Base-by-base conservation (phyloP, 1,284 basidiomycete species). In the Anthracocystis walkeri region DNA sequence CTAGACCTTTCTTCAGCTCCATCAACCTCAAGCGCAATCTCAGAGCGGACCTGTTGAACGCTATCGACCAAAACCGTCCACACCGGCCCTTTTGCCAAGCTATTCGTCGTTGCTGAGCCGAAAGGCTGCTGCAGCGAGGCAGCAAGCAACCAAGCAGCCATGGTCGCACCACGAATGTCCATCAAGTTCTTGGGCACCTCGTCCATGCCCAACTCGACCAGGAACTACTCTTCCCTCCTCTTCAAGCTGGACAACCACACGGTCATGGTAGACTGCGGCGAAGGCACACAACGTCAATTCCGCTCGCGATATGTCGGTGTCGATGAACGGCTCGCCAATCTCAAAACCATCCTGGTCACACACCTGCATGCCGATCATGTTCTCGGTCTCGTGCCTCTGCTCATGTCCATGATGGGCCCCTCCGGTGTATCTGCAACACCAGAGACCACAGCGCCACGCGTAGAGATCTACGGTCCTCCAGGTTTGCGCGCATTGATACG, bases 211-310 rank as follows among this genome's bases (percentile, higher is more conserved):
- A 69, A 77, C 54, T 63, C 74, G 25, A 77, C 78, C 4, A 52
- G 83, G 20, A 84, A 84, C 64, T 84, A 83, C 48, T 84, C 82
- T 23, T 81, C 78, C 29, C 63, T 84, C 23, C 65, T 84, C 4
- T 77, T 84, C 54, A 80, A 79, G 50, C 67, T 81, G 31, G 79
- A 79, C 61, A 59, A 65, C 11, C 70, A 79, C 23, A 73, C 78
- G 3, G 65, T 81, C 49, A 83, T 84, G 77, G 70, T 83, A 21
- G 83, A 84, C 53, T 84, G 83, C 27, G 83, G 83, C n/a, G 83
- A 84, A 51, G 75, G 75, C 16, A 84, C 82, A 3, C 83, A 84
- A 58, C 72, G 78, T 2, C 83, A 84, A 49, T 68, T 84, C 7
- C 56, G 72, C 16, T 66, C 70, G 7, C 50, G 76, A 5, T 58